A percentile compares a stretch with the other conserved stretches of the same genome.
Evolutionary conservation across 2,329 filamentous ascomycete species (phyloP).

Genomic region (Penicillium frequentans): DNA sequence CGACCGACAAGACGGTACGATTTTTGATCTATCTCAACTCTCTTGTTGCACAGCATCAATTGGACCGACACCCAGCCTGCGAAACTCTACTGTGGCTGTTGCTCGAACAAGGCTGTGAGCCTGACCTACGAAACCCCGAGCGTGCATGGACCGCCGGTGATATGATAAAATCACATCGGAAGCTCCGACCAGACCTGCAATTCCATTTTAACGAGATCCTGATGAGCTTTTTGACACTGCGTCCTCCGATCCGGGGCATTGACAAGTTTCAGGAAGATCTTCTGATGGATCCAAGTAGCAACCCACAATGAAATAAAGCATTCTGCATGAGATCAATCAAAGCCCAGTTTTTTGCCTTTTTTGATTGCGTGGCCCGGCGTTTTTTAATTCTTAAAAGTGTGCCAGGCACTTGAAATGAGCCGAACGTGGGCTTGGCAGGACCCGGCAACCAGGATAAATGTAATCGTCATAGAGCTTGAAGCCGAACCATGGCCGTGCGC

Average conservation of each 20-base stretch:
- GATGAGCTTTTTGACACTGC: slow-evolving; percentile 37
- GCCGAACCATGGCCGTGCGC: slow-evolving; percentile 5
- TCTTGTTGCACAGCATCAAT: slow-evolving; percentile 29
- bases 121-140: slow-evolving; percentile 36
- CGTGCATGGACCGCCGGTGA: slow-evolving; percentile 40
- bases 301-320: background rate
- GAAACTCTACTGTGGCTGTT: slow-evolving; percentile 44
- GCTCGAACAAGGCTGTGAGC: slow-evolving; percentile 36
- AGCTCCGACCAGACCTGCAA: slow-evolving; percentile 36
- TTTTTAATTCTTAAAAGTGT: background rate
- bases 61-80: slow-evolving; percentile 37
- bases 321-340: background rate
- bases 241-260: slow-evolving; percentile 31
- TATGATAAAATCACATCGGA: slow-evolving; percentile 36
- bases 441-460: slow-evolving; percentile 16
- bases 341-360: background rate
- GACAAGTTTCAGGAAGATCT: slow-evolving; percentile 36
- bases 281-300: background rate
- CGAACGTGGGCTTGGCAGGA: slow-evolving; percentile 14
- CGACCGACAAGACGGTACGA: slow-evolving; percentile 30
- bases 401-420: background rate
- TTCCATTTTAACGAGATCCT: slow-evolving; percentile 43
- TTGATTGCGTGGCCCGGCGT: background rate
- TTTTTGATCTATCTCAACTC: slow-evolving; percentile 31
- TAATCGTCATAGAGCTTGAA: slow-evolving; percentile 18